These are phyloP conservation scores for Stemphylium lycopersici DNA, from an alignment of 2,329 filamentous ascomycete species.

Conservation along the genomic window DNA sequence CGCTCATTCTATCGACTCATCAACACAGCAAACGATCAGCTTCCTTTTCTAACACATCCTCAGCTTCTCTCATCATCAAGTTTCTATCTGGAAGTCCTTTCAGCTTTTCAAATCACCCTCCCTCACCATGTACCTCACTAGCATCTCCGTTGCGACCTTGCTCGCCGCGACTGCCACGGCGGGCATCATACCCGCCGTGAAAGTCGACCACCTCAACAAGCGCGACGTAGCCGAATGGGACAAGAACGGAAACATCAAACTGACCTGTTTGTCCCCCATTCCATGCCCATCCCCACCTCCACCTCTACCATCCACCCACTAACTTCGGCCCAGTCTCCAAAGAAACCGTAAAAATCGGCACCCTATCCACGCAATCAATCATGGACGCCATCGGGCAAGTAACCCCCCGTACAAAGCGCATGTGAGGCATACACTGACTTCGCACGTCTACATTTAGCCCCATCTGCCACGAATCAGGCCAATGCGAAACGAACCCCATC, in stretches of 20 bases:
- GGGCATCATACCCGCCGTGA: constrained; percentile 7
- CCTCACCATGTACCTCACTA: constrained; percentile 11
- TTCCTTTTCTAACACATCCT: neutral
- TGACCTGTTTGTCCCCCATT: constrained; percentile 10
- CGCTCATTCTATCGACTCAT: neutral
- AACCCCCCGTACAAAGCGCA: no score
- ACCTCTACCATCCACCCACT: neutral
- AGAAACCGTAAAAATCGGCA: constrained; percentile 31
- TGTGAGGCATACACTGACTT: no score
- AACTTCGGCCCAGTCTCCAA: constrained; percentile 9
- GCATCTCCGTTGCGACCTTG: constrained; percentile 7
- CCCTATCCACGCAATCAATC: constrained; percentile 18
- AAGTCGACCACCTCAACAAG: constrained; percentile 6
- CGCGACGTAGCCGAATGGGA: constrained; percentile 13
- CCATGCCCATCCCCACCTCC: neutral
- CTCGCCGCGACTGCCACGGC: constrained; percentile 13
- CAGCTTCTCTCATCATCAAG: neutral
- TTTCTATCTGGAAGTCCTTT: neutral
- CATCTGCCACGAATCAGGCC: constrained; percentile 21
- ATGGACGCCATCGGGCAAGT: constrained; percentile 7
- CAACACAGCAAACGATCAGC: neutral
- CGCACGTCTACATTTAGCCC: neutral
- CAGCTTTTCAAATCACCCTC: neutral
- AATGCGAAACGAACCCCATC: constrained; percentile 25
- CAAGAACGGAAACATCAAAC: constrained; percentile 16